phyloP scores from a whole-genome alignment of 2,329 filamentous ascomycete genomes.

The Emydomyces testavorans region DNA sequence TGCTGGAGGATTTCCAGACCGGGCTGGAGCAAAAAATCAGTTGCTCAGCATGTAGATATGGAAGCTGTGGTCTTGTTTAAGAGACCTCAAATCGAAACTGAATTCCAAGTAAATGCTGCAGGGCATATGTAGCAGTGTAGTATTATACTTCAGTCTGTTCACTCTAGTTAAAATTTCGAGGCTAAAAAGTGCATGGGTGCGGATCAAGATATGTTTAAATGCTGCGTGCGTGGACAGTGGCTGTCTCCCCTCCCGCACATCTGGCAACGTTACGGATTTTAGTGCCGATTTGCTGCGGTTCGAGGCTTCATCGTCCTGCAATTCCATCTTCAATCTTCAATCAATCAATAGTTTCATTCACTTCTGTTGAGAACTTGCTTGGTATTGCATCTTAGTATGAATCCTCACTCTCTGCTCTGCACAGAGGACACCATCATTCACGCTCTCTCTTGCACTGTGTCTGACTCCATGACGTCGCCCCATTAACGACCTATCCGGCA shows the following conservation, averaged over 20 bases:
- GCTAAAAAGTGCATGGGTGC: too few species aligned
- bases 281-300: too few species aligned
- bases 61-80: neutral
- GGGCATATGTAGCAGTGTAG: too few species aligned
- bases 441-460: neutral
- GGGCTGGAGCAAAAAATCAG: too few species aligned
- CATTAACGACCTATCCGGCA: neutral
- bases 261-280: too few species aligned
- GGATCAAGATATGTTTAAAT: too few species aligned
- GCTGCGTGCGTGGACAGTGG: too few species aligned
- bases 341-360: neutral
- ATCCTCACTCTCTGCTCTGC: neutral
- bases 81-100: slow-evolving; percentile 1
- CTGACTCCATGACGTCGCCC: slow-evolving; percentile 2
- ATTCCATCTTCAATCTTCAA: neutral
- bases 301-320: neutral
- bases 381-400: slow-evolving; percentile 1
- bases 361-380: neutral
- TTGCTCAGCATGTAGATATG: too few species aligned
- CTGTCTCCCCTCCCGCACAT: too few species aligned
- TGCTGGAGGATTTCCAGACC: too few species aligned
- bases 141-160: too few species aligned
- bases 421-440: neutral
- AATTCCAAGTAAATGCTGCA: neutral
- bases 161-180: too few species aligned